Percentiles rank a stretch among this genome's conserved stretches.
Conservation (phyloP, 2,329 filamentous ascomycete genomes). For the Aspergillus bombycis region DNA sequence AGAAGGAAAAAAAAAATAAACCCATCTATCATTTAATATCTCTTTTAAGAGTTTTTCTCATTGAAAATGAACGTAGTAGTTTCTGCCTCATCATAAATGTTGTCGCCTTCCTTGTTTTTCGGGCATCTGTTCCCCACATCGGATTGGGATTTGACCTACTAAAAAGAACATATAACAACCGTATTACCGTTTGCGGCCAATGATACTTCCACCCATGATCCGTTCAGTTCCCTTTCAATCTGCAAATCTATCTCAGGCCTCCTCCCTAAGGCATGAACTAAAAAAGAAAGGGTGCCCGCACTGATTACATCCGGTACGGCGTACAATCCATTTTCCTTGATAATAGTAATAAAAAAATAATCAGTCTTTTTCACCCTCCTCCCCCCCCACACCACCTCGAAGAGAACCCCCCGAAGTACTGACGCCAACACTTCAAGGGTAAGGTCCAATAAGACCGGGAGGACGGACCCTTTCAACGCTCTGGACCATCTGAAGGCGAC, state of each 20-base stretch:
- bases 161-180: not conserved
- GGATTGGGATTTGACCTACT: not conserved
- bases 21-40: not conserved
- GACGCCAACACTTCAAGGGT: constrained; percentile 21
- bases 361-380: not conserved
- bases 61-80: not conserved
- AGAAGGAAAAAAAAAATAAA: not conserved
- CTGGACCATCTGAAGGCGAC: constrained; percentile 15
- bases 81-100: not conserved
- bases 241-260: not conserved
- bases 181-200: constrained; percentile 16
- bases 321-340: not conserved
- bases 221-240: constrained; percentile 6
- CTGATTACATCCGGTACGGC: not conserved
- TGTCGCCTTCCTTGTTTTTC: constrained; percentile 13
- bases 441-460: constrained; percentile 22
- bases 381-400: not conserved
- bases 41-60: not conserved
- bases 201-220: constrained; percentile 1
- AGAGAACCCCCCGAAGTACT: constrained; percentile 9
- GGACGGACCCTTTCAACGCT: constrained; percentile 15
- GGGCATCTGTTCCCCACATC: constrained; percentile 12
- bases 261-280: not conserved
- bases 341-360: not conserved
- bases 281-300: not conserved